Conservation (phyloP, 768 basidiomycete genomes). For the Pisolithus marmoratus region DNA sequence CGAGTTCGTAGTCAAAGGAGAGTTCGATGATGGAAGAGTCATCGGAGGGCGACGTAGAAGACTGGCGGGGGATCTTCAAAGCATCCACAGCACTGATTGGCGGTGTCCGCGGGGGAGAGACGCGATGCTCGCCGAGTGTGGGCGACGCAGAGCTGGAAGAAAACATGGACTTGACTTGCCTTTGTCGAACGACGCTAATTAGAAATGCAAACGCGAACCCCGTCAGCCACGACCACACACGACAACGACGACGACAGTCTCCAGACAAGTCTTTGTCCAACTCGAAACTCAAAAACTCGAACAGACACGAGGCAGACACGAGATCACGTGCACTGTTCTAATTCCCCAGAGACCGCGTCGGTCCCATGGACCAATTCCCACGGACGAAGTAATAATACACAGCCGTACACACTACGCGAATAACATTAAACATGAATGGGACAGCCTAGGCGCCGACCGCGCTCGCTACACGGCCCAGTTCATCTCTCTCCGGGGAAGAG, state of each 20-base stretch:
- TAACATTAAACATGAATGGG: not conserved
- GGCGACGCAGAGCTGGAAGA: constrained; percentile 23
- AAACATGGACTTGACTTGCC: constrained; percentile 12
- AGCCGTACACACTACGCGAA: too few relatives aligned
- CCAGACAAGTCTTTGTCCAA: constrained; percentile 23
- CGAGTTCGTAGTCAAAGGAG: constrained; percentile 42
- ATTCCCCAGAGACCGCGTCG: constrained; percentile 4
- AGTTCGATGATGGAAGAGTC: constrained; percentile 43
- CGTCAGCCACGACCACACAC: constrained; percentile 6
- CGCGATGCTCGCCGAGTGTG: constrained; percentile 23
- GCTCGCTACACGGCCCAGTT: constrained; percentile 18
- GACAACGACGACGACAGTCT: constrained; percentile 10
- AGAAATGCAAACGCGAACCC: constrained; percentile 1
- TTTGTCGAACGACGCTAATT: constrained; percentile 9
- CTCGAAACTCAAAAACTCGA: constrained; percentile 14
- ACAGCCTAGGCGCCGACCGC: constrained; percentile 13
- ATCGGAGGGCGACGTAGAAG: constrained; percentile 36
- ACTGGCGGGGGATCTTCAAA: constrained; percentile 27
- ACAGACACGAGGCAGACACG: constrained; percentile 32
- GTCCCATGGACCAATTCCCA: constrained; percentile 2
- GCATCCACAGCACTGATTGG: constrained; percentile 23
- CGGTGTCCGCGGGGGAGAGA: constrained; percentile 27
- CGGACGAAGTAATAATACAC: not conserved
- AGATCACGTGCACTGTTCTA: constrained; percentile 28
- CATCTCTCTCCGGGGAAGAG: constrained; percentile 8